phyloP scores from a whole-genome alignment of 148 eudicot species.

The Vaccinium myrtillus region DNA sequence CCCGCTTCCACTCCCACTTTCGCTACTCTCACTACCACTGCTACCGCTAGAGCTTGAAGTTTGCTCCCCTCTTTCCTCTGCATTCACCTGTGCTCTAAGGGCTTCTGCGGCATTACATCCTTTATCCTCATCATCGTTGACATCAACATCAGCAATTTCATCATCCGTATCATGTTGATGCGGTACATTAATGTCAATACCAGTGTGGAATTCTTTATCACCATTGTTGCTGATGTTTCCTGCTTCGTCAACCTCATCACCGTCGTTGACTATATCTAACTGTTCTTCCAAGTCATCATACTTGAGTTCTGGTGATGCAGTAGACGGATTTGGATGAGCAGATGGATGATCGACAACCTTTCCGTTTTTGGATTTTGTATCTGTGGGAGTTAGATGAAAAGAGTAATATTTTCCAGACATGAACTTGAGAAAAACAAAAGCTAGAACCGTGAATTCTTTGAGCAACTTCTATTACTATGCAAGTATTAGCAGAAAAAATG shows the following conservation, averaged over 20 bases:
- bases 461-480: neutral
- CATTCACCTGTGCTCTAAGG: conserved; percentile 79
- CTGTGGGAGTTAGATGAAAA: conserved; percentile 28
- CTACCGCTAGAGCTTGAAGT: conserved; percentile 71
- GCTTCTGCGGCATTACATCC: conserved; percentile 79
- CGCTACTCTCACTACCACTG: conserved; percentile 72
- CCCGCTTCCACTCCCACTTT: conserved; percentile 50
- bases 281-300: conserved; percentile 73
- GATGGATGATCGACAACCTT: conserved; percentile 41
- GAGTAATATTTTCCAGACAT: neutral
- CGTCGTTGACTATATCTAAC: conserved; percentile 69
- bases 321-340: conserved; percentile 34
- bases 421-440: neutral
- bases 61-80: conserved; percentile 45
- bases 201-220: conserved; percentile 38
- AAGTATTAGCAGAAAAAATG: neutral
- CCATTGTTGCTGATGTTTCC: conserved; percentile 22
- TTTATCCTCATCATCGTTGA: conserved; percentile 61
- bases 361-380: conserved; percentile 39
- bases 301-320: conserved; percentile 60
- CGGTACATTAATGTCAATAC: conserved; percentile 68
- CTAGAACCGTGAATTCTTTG: neutral
- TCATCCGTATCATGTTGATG: conserved; percentile 76
- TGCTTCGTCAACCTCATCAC: conserved; percentile 33
- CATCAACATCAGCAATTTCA: conserved; percentile 79